A percentile compares a stretch with the other conserved stretches of the same genome.
Conservation (phyloP, 116 monocot species). For the Phalaenopsis hybrid region DNA sequence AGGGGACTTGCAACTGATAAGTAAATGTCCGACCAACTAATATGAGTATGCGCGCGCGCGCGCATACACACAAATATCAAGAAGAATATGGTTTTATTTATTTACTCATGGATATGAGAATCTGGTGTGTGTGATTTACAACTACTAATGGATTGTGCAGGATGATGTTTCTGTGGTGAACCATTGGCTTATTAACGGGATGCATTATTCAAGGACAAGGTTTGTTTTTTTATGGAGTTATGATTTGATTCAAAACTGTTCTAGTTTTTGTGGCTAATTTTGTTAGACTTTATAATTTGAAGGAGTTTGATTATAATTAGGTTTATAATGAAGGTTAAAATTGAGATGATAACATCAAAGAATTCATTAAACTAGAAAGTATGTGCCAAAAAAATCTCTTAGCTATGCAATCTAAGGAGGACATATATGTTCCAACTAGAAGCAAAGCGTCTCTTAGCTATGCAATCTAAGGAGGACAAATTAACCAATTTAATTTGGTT, state of each 20-base stretch:
- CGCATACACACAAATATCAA: background rate
- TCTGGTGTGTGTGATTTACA: background rate
- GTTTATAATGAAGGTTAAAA: too few relatives aligned
- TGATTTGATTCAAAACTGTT: background rate
- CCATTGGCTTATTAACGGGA: constrained; percentile 90
- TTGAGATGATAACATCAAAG: too few relatives aligned
- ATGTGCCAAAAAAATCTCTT: too few relatives aligned
- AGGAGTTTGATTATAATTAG: background rate
- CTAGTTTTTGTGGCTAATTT: background rate
- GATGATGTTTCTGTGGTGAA: constrained; percentile 82
- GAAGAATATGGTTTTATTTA: background rate
- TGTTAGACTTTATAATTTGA: background rate
- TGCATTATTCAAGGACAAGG: constrained; percentile 86
- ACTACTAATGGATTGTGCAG: constrained; percentile 30
- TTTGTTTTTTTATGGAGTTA: constrained; percentile 3
- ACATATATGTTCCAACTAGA: too few relatives aligned
- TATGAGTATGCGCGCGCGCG: too few relatives aligned
- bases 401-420: too few relatives aligned
- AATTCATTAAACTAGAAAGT: too few relatives aligned
- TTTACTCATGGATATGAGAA: background rate
- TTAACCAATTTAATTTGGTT: too few relatives aligned
- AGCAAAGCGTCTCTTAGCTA: too few relatives aligned
- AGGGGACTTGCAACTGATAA: too few relatives aligned
- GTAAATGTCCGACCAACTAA: too few relatives aligned
- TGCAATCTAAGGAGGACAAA: too few relatives aligned